Evolutionary conservation across 1,284 basidiomycete genomes (phyloP).

Genomic region (Meripilus lineatus): DNA sequence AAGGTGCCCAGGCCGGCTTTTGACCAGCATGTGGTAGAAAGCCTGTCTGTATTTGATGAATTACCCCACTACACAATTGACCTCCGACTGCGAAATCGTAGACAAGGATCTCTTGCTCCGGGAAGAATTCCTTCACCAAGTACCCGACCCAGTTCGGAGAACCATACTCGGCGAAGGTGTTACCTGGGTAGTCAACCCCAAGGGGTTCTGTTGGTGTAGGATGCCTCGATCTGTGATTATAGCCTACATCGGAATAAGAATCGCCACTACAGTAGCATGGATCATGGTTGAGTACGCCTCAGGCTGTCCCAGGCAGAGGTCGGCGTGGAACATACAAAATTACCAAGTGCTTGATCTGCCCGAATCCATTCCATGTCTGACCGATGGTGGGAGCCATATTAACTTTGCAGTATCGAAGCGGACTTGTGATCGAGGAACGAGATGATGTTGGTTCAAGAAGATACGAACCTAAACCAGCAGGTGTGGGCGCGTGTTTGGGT

Average conservation of each 20-base stretch:
- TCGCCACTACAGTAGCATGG: slow-evolving; percentile 36
- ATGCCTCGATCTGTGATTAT: slow-evolving; percentile 12
- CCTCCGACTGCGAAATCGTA: slow-evolving; percentile 50
- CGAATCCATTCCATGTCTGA: slow-evolving; percentile 35
- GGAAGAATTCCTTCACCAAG: slow-evolving; percentile 40
- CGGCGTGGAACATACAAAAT: slow-evolving; percentile 34
- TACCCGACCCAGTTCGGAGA: slow-evolving; percentile 53
- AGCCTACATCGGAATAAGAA: slow-evolving; percentile 45
- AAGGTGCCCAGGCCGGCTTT: slow-evolving; percentile 36
- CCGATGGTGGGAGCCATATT: no score
- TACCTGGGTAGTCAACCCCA: slow-evolving; percentile 40
- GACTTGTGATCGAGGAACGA: no score
- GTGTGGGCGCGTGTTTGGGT: no score
- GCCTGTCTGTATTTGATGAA: slow-evolving; percentile 31
- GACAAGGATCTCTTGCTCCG: slow-evolving; percentile 34
- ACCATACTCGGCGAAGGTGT: slow-evolving; percentile 38
- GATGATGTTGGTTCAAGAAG: no score
- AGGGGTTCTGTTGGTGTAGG: slow-evolving; percentile 40
- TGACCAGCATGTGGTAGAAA: slow-evolving; percentile 34
- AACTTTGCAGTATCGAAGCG: no score
- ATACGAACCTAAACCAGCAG: no score
- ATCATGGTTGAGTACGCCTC: slow-evolving; percentile 4
- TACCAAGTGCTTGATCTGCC: slow-evolving; percentile 32
- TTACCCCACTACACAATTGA: slow-evolving; percentile 34
- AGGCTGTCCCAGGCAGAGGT: background rate